Base-by-base conservation (phyloP, 2,329 filamentous ascomycete species). In the Trichoderma semiorbis region DNA sequence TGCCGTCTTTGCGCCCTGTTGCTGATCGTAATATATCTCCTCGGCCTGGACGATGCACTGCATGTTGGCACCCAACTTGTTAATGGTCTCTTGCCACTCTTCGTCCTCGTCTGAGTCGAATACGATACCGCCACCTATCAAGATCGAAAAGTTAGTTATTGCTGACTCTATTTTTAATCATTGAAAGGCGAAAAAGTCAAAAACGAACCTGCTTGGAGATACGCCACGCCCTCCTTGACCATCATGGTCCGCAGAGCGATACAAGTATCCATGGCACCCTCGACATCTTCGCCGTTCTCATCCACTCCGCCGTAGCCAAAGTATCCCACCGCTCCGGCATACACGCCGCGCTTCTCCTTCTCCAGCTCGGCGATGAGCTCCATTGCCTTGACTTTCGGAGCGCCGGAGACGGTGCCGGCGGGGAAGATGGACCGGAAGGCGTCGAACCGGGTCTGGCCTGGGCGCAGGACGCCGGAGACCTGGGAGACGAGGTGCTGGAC, bases 401-500 rank as follows among this genome's bases (percentile, higher is more conserved):
- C 95, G 5, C 96, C 96, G 21, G 93, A 96, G 34, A 98, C 95
- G 0, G 96, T 99, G 70, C 96, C 96, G 5, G 96, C 96, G 0
- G 96, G 96, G 85, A 99, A 99, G 77, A 99, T 98, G 75, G 93
- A 95, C 50, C 95, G 89, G 84, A 99, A 97, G 11, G 96, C 96
- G 79, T 98, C 95, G 82, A 97, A 99, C 72, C 96, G 89, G 34
- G 94, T 95, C 85, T 94, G 94, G 50, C 87, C 95, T 6, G 89
- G 86, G 60, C 96, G 89, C 75, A 98, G 84, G n/a, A 96, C 88
- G 58, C 96, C 95, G 2, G 94, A 97, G 0, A 99, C 96, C 81
- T 99, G 95, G 1, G 94, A 97, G 5, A 97, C 95, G 21, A 99
- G 88, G 82, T 99, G 96, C 86, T 98, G 96, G 32, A 99, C 96